A percentile compares a stretch with the other conserved stretches of the same genome.
phyloP scores from a whole-genome alignment of 225 moss, liverwort and hornwort genomes.

The Straminergon stramineum region DNA sequence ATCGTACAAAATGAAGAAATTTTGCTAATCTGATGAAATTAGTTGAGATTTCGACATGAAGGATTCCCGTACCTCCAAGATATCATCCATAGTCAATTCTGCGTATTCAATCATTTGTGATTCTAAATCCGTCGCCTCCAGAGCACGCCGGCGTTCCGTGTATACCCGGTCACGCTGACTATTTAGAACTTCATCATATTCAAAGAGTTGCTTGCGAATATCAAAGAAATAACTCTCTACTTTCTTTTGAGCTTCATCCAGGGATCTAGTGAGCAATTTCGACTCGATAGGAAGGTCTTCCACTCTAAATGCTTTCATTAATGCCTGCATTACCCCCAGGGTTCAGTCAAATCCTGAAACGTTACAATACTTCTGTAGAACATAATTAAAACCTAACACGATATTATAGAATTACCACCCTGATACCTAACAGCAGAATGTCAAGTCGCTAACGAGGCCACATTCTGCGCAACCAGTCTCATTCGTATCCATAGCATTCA shows the following conservation, averaged over 20 bases:
- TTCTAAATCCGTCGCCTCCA: conserved; percentile 65
- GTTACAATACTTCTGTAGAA: neutral
- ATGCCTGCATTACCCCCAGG: conserved; percentile 42
- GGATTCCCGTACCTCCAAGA: conserved; percentile 49
- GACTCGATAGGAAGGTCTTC: conserved; percentile 98
- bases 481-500: neutral
- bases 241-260: conserved; percentile 98
- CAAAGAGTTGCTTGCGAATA: conserved; percentile 96
- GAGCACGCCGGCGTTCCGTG: conserved; percentile 76
- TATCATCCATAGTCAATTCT: conserved; percentile 99
- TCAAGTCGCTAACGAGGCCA: neutral
- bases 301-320: conserved; percentile 98
- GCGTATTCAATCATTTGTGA: conserved; percentile 85
- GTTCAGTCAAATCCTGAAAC: neutral
- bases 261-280: conserved; percentile 90
- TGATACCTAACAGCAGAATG: neutral
- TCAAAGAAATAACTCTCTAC: conserved; percentile 98
- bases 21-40: neutral
- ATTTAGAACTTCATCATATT: conserved; percentile 95
- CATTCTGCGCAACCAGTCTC: neutral
- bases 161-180: conserved; percentile 96
- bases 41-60: neutral
- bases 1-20: neutral
- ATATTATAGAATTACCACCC: neutral
- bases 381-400: neutral